Base-by-base conservation (phyloP, 768 basidiomycete species). In the Phanerodontia chrysosporium region DNA sequence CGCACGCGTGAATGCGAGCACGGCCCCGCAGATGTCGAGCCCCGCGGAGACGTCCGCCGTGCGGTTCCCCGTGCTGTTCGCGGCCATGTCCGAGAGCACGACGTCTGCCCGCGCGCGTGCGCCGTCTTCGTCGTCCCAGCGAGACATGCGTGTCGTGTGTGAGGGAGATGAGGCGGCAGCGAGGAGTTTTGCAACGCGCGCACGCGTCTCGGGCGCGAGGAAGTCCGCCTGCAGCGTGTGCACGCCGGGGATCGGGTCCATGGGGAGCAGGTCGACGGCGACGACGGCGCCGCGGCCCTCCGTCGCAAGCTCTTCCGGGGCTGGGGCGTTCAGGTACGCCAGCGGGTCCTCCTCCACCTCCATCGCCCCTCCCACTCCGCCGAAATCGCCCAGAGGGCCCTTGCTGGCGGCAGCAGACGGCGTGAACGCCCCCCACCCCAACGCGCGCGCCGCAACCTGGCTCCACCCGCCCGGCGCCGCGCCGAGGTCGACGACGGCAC, bases 381-480 rank as follows among this genome's bases (percentile, higher is more conserved):
- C n/a, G n/a, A n/a, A n/a, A n/a, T 35, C 8, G 8, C 14, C 32
- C 32, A 35, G 32, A 7, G 32, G 8, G 32, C 14, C 8, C 14
- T 7, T 14, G 32, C 14, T 7, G 7, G 32, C 32, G 32, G 32
- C 7, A 35, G 32, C 32, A 2, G 58, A 53, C 52, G 29, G 58
- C 59, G 35, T 70, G 65, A 4, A 60, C 63, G n/a, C n/a, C 29
- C 45, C 64, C 78, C 81, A 84, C 2, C 86, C 85, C n/a, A 91
- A 68, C 57, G 82, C 80, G 30, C 76, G 77, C 0, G 84, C 80
- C 14, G 84, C 85, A 12, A 94, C 94, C 68, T 97, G 95, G 51
- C 88, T 89, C 95, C 96, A 98, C 0, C 93, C 93, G 0, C 95
- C 95, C 0, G 95, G 96, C 0, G 94, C 92, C 0, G 91, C 91